phyloP scores from a whole-genome alignment of 164 flowering plant genomes.

The grape (Vitis vinifera) region DNA sequence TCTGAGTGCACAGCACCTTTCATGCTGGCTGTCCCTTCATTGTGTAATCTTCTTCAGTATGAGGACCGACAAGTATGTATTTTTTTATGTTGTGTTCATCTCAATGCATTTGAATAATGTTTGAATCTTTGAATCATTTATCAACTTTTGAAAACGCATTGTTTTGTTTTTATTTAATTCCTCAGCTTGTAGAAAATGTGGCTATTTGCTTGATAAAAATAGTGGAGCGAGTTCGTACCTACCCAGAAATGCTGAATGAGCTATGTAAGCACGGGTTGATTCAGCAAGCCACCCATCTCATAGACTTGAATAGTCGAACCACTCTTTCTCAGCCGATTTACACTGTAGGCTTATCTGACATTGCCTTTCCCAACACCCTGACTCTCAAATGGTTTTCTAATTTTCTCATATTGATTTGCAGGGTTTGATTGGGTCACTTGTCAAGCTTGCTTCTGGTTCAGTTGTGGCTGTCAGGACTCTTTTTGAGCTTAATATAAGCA shows the following conservation, averaged over 20 bases:
- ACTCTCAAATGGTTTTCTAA: not conserved
- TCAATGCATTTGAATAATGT: not conserved
- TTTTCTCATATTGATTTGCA: slow-evolving; percentile 29
- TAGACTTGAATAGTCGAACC: slow-evolving; percentile 52
- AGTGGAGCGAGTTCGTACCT: slow-evolving; percentile 42
- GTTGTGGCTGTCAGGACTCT: slow-evolving; percentile 59
- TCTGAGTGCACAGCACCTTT: slow-evolving; percentile 53
- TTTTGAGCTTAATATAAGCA: slow-evolving; percentile 74
- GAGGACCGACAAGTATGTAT: slow-evolving; percentile 76
- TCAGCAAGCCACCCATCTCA: slow-evolving; percentile 53
- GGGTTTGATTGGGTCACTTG: slow-evolving; percentile 79
- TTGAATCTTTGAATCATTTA: too few relatives aligned
- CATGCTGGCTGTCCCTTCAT: slow-evolving; percentile 82
- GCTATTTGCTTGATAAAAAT: slow-evolving; percentile 72
- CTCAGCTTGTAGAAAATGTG: slow-evolving; percentile 81
- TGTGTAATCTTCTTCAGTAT: slow-evolving; percentile 83
- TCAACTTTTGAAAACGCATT: not conserved
- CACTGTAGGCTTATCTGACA: slow-evolving; percentile 42
- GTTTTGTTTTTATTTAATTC: slow-evolving; percentile 5
- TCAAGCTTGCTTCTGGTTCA: slow-evolving; percentile 75
- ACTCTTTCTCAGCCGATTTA: slow-evolving; percentile 50
- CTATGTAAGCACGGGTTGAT: slow-evolving; percentile 72
- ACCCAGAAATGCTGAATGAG: slow-evolving; percentile 61
- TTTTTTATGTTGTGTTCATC: not conserved
- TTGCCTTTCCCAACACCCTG: not conserved